phyloP scores from a whole-genome alignment of 176 grass and related monocot species.

The Saccharum officinarum region DNA sequence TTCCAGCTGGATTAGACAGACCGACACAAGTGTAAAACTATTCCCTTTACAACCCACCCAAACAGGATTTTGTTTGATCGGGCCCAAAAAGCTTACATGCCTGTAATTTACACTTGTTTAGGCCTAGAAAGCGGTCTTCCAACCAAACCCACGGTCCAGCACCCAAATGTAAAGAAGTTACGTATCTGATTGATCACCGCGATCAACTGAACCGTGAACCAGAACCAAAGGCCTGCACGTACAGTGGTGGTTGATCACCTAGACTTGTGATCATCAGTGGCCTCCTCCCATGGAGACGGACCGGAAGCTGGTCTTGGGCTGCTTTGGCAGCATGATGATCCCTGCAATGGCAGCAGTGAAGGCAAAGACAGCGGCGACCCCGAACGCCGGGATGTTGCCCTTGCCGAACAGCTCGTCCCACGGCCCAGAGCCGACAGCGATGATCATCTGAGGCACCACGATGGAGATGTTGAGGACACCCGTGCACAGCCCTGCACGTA shows the following conservation, averaged over 20 bases:
- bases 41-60: neutral
- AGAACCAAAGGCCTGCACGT: no score
- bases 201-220: neutral
- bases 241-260: no score
- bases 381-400: conserved; percentile 86
- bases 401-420: conserved; percentile 79
- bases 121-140: neutral
- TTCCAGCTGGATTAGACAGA: no score
- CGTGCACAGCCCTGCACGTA: conserved; percentile 56
- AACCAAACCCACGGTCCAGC: neutral
- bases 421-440: conserved; percentile 63
- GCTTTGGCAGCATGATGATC: conserved; percentile 59
- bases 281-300: conserved; percentile 56
- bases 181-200: neutral
- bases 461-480: conserved; percentile 88
- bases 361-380: conserved; percentile 55
- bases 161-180: neutral
- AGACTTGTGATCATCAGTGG: conserved; percentile 21
- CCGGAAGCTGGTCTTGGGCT: conserved; percentile 54
- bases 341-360: conserved; percentile 44
- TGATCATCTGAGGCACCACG: conserved; percentile 73
- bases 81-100: neutral
- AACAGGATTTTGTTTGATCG: neutral
- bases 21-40: neutral
- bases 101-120: neutral